Base-by-base conservation (phyloP, 805 yeast species). In the Kluyveromyces dobzhanskii region DNA sequence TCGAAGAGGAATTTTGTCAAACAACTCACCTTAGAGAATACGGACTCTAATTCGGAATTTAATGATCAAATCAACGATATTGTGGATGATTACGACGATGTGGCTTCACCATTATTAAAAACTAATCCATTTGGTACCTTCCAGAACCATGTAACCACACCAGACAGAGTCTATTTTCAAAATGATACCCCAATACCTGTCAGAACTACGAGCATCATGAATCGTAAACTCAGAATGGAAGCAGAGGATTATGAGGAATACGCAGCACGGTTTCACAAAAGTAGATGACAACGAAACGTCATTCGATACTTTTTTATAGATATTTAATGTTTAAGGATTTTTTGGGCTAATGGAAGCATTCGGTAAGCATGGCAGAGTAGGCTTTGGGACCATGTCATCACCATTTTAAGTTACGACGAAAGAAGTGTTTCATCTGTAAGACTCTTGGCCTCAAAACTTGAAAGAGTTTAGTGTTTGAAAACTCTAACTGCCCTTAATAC, bases 141-240 rank as follows among this genome's bases (percentile, higher is more conserved):
- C 30, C 19, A 37, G 33, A 11, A 31, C 17, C 30, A 34, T 24
- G 37, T 34, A 5, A 34, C 37, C 30, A 34, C 37, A 13, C 37
- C 37, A 14, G 30, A 34, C 14, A 24, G 39, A 44, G 31, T 41
- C 13, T 16, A 44, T 44, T n/a, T 23, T 30, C 30, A 44, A 43
- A 9, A 45, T 42, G 40, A 35, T 27, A 32, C 21, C 21, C 34
- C n/a, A 16, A 30, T 35, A 28, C 47, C 45, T 1, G 41, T 30
- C 17, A 40, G 51, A 26, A 33, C 38, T n/a, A 36, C 44, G 13
- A 44, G 50, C 37, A 30, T 49, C 26, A 32, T 42, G 37, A 44
- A 44, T 14, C 44, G 51, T 31, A 38, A 49, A 31, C 42, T 44
- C 13, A 41, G 46, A 16, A 49, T 49, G 17, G 46, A 48, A 30